Base-by-base conservation (phyloP, 345 rosid genomes). In the Arabidopsis arenosa region DNA sequence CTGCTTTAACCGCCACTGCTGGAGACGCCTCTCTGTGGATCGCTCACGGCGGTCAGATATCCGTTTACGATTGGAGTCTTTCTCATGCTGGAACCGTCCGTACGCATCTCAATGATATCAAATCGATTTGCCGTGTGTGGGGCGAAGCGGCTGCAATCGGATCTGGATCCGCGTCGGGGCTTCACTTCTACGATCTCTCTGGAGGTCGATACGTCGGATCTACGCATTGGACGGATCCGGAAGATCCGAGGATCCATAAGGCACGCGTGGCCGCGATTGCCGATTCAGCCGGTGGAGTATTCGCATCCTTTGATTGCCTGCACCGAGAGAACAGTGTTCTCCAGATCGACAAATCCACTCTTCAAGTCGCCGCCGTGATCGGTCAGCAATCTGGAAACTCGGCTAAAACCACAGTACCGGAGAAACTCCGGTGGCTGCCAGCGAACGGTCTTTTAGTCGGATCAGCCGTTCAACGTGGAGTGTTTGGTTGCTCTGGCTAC, bases 21-120 rank as follows among this genome's bases (percentile, higher is more conserved):
- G 90, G 81, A 18, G 96, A 90, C 26, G 92, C 89, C 40, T 92
- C 97, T 12, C 32, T 94, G 30, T 92, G 93, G 92, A 84, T 92
- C 33, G 96, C 95, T 36, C 98, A 94, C 69, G 97, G 97, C 0
- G 98, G 98, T 26, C 96, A 88, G 78, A 79, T 94, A 49, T 94
- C 98, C 15, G 73, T 84, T 48, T 94, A 90, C 74, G 97, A 94
- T 73, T 84, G 92, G 82, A 86, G 82, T 48, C 87, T 94, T 39
- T 57, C 81, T 6, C 94, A 89, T 57, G 47, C 86, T 18, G 77
- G 81, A 67, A 85, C 98, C 35, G 78, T 88, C 13, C 95, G 97
- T 11, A 92, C 98, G 3, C 98, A 94, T 78, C 83, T 94, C 57
- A 87, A 75, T 3, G 89, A 88, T 37, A 79, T 94, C 81, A 82